Base-by-base conservation (phyloP, 75 land plant genomes). In the Larix kaempferi region DNA sequence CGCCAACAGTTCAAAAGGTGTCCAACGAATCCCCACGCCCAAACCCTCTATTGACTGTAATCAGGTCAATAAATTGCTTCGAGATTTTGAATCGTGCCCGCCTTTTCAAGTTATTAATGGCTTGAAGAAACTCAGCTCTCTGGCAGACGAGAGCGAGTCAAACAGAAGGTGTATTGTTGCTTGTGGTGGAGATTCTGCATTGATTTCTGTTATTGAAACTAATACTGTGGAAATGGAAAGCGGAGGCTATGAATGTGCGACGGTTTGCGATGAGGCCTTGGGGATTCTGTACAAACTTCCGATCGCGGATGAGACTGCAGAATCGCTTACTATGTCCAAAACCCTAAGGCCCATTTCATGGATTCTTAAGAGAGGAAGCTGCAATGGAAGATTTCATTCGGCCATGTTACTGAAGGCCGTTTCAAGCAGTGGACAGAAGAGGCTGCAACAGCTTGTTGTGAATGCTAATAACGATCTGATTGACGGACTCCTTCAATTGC, bases 21-120 rank as follows among this genome's bases (percentile, higher is more conserved):
- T 85, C 63, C 84, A 87, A 11, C 77, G 87, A 15, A 80, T 92
- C 76, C 90, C 92, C 14, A 88, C 90, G 3, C 95, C 92, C 3
- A 84, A 73, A 25, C 66, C 84, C 10, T 90, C 87, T 0, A 82
- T 84, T 56, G 82, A 80, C 78, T 35, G 66, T 29, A 10, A 81
- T 71, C 79, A 74, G 67, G 76, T 89, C 29, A 1, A n/a, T 72
- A 59, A 52, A n/a, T 77, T 89, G 74, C 74, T 89, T 61, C 25
- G 69, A 0, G 81, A 86, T 1, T 84, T 84, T n/a, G 17, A 29
- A 39, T 52, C 33, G 25, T 44, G 58, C 1, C 23, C 78, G 14
- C 14, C 41, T 15, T 33, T 65, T 33, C 23, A 25, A 5, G 57
- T 33, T 25, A 29, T 29, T 29, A 57, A 33, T 6, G 80, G 81